Evolutionary conservation across 139 green algal genomes (phyloP).

Genomic region (Asterochloris sp.): DNA sequence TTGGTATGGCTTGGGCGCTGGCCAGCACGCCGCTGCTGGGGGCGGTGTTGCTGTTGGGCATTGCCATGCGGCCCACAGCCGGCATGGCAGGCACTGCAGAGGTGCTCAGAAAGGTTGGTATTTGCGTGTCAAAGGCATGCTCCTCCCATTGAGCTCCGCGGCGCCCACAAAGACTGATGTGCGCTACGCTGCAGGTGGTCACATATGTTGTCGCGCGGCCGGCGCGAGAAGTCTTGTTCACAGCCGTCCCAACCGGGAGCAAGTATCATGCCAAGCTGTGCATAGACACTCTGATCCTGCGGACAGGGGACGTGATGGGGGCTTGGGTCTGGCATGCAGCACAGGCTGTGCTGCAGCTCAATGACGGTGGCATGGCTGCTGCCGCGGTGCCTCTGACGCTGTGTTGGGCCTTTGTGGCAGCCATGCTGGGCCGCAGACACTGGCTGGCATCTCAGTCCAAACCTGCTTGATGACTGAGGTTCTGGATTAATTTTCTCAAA

Average conservation of each 20-base stretch:
- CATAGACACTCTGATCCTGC: slow-evolving; percentile 50
- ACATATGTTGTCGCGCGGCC: slow-evolving; percentile 62
- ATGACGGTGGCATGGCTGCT: slow-evolving; percentile 34
- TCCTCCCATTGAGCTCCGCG: no score
- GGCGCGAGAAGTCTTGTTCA: slow-evolving; percentile 75
- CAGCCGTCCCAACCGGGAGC: slow-evolving; percentile 64
- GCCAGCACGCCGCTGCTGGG: no score
- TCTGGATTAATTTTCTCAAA: no score
- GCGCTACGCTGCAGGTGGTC: slow-evolving; percentile 18
- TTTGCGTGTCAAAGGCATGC: no score
- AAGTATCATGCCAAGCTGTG: slow-evolving; percentile 79
- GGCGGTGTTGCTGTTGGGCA: no score
- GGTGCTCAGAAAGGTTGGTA: no score
- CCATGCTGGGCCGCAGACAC: slow-evolving; percentile 24
- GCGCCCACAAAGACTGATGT: no score
- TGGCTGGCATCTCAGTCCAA: no score
- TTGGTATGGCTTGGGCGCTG: no score
- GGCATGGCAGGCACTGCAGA: no score
- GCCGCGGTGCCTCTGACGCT: slow-evolving; percentile 35
- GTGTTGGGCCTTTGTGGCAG: slow-evolving; percentile 20
- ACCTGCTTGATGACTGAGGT: no score
- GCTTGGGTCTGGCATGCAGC: slow-evolving; percentile 36
- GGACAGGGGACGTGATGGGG: slow-evolving; percentile 42
- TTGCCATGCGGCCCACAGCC: no score
- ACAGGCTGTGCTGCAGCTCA: slow-evolving; percentile 5